Conservation (phyloP, 2,329 filamentous ascomycete species). For the Xylaria sp. region DNA sequence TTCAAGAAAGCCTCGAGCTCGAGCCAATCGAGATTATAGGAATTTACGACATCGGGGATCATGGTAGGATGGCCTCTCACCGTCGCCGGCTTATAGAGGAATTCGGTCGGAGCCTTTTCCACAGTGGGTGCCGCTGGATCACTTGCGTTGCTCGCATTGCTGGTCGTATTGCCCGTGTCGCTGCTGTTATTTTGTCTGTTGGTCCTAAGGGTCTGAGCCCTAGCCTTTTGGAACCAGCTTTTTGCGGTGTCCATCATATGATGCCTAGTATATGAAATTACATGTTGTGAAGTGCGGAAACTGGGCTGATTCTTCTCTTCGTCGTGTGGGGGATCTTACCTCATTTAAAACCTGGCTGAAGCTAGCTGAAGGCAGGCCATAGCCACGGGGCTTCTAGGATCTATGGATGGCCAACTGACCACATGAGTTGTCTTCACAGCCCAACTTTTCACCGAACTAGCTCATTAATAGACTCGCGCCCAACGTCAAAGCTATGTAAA, state of each 20-base stretch:
- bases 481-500: neutral
- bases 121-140: neutral
- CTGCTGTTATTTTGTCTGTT: neutral
- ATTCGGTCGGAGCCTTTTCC: slow-evolving; percentile 18
- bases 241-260: slow-evolving; percentile 27
- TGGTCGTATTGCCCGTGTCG: slow-evolving; percentile 11
- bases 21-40: slow-evolving; percentile 27
- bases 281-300: slow-evolving; percentile 8
- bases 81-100: slow-evolving; percentile 23
- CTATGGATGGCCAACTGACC: neutral
- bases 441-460: slow-evolving; percentile 10
- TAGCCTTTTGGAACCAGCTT: slow-evolving; percentile 30
- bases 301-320: neutral
- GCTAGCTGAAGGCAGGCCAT: neutral
- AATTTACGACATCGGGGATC: slow-evolving; percentile 13
- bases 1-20: slow-evolving; percentile 23
- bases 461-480: neutral
- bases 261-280: slow-evolving; percentile 7
- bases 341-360: slow-evolving; percentile 25
- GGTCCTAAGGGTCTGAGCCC: slow-evolving; percentile 19
- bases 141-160: neutral
- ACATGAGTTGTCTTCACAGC: slow-evolving; percentile 18
- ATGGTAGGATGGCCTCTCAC: slow-evolving; percentile 10
- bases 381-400: neutral
- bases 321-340: slow-evolving; percentile 25